phyloP scores from a whole-genome alignment of 495 filamentous ascomycete species.

The Clohesyomyces aquaticus region DNA sequence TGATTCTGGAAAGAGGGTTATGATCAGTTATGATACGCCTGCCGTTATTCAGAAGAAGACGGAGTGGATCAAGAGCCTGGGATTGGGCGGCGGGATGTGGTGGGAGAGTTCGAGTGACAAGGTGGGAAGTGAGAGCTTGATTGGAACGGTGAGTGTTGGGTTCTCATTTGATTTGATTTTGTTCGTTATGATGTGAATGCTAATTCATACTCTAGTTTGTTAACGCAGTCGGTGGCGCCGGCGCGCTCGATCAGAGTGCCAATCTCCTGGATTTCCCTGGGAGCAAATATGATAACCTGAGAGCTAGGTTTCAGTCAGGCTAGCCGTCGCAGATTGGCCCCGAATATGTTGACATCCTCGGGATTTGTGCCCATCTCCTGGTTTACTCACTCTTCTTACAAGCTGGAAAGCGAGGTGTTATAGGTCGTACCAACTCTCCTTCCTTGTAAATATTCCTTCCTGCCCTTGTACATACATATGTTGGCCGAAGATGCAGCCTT shows the following conservation, averaged over 20 bases:
- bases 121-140: conserved; percentile 46
- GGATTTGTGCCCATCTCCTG: too few relatives aligned
- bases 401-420: neutral
- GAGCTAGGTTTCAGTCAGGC: conserved; percentile 28
- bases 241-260: conserved; percentile 30
- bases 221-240: conserved; percentile 29
- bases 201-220: conserved; percentile 20
- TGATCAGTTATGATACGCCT: conserved; percentile 77
- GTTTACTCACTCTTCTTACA: too few relatives aligned
- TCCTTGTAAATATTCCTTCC: neutral
- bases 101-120: conserved; percentile 86
- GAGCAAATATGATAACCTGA: conserved; percentile 41
- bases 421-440: neutral
- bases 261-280: conserved; percentile 37
- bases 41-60: conserved; percentile 64
- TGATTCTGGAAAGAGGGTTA: conserved; percentile 58
- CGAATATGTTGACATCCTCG: neutral
- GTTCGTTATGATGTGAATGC: neutral
- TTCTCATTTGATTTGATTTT: neutral
- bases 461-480: neutral
- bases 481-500: too few relatives aligned
- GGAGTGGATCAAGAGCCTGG: conserved; percentile 62
- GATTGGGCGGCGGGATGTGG: conserved; percentile 83
- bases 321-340: neutral
- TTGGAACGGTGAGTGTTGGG: conserved; percentile 30